Evolutionary conservation across 2,329 filamentous ascomycete species (phyloP).

Genomic region (Pezicula radicicola): DNA sequence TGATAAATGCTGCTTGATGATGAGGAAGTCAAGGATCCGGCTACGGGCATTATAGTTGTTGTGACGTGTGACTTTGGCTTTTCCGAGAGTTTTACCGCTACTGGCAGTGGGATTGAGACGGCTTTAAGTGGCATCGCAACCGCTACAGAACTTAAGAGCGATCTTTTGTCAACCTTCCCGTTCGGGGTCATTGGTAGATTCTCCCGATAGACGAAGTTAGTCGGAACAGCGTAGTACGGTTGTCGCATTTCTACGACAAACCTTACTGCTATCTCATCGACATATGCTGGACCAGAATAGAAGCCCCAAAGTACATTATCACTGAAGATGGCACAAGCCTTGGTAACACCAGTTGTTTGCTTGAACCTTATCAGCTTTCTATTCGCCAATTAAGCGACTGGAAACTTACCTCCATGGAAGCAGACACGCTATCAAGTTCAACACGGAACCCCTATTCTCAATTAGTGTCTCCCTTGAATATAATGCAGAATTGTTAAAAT

Average conservation of each 20-base stretch:
- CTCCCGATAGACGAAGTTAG: slow-evolving; percentile 38
- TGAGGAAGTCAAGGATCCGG: not conserved
- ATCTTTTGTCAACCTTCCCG: slow-evolving; percentile 53
- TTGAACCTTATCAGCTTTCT: not conserved
- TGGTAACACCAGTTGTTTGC: slow-evolving; percentile 36
- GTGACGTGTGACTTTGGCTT: not conserved
- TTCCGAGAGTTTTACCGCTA: not conserved
- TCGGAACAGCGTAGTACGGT: slow-evolving; percentile 54
- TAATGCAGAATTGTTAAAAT: not conserved
- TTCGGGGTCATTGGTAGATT: slow-evolving; percentile 49
- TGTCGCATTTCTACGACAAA: slow-evolving; percentile 30
- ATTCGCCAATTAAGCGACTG: not conserved
- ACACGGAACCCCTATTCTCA: slow-evolving; percentile 50
- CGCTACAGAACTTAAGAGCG: slow-evolving; percentile 27
- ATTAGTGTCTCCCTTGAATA: not conserved
- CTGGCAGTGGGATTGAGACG: slow-evolving; percentile 15
- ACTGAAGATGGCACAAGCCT: slow-evolving; percentile 45
- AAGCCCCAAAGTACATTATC: slow-evolving; percentile 49
- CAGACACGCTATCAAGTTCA: slow-evolving; percentile 55
- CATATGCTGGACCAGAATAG: slow-evolving; percentile 29
- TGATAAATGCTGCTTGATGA: slow-evolving; percentile 2
- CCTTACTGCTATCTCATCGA: slow-evolving; percentile 27
- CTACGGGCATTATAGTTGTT: not conserved
- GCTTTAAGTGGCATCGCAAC: not conserved
- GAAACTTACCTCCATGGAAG: slow-evolving; percentile 41